A percentile compares a stretch with the other conserved stretches of the same genome.
These are phyloP conservation scores for Berberis vulgaris DNA, from an alignment of 164 flowering plant species.

Conservation along the genomic window DNA sequence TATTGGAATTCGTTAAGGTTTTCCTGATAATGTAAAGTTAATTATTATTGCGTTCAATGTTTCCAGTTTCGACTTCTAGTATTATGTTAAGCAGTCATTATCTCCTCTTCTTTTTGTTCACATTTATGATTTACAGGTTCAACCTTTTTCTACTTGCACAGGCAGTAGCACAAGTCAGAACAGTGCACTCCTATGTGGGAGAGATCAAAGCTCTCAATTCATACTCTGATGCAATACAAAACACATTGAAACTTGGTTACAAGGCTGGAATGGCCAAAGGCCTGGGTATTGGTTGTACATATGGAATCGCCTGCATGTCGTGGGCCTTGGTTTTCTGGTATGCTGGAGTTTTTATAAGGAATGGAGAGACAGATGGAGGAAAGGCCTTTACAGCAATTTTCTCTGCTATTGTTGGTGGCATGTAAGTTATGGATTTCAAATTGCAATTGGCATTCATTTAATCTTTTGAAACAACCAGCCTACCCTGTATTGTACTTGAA, in stretches of 20 bases:
- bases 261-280: constrained; percentile 95
- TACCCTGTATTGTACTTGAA: too few species aligned
- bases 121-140: too few species aligned
- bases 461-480: too few species aligned
- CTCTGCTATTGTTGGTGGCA: constrained; percentile 98
- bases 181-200: constrained; percentile 77
- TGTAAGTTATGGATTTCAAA: constrained; percentile 39
- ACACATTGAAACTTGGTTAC: constrained; percentile 73
- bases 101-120: too few species aligned
- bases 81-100: too few species aligned
- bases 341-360: constrained; percentile 90
- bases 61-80: too few species aligned
- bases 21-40: too few species aligned
- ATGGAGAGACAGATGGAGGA: constrained; percentile 91
- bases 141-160: constrained; percentile 5
- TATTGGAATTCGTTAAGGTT: too few species aligned
- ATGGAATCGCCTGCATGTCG: constrained; percentile 88
- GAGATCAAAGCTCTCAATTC: constrained; percentile 74
- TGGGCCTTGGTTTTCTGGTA: constrained; percentile 99
- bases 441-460: too few species aligned
- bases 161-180: constrained; percentile 82
- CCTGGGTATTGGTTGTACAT: constrained; percentile 76
- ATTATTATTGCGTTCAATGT: too few species aligned
- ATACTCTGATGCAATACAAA: constrained; percentile 69
- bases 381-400: constrained; percentile 97